phyloP scores from a whole-genome alignment of 169 alveolate genomes.

The Plasmodium malariae region DNA sequence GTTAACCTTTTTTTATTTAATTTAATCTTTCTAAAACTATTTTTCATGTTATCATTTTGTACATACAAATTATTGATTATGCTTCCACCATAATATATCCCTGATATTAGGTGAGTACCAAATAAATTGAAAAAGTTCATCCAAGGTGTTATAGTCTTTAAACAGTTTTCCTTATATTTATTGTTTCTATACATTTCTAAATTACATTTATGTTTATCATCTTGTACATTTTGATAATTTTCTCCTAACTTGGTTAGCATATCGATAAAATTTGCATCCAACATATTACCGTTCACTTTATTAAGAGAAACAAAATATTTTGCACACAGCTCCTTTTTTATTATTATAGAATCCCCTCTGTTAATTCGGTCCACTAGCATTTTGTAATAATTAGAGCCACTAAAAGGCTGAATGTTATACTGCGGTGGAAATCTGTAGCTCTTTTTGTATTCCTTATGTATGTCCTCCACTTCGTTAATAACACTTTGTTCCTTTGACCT shows the following conservation, averaged over 20 bases:
- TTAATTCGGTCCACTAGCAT: conserved; percentile 80
- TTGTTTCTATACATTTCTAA: conserved; percentile 79
- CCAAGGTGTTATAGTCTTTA: conserved; percentile 85
- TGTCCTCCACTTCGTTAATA: conserved; percentile 38
- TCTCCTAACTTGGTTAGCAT: conserved; percentile 81
- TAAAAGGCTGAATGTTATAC: conserved; percentile 73
- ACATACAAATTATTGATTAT: conserved; percentile 85
- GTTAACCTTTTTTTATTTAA: conserved; percentile 34
- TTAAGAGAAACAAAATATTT: conserved; percentile 86
- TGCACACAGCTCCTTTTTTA: conserved; percentile 85
- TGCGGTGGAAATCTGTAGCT: conserved; percentile 18
- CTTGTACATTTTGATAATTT: conserved; percentile 76
- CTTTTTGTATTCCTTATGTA: conserved; percentile 33
- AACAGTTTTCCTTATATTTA: conserved; percentile 81
- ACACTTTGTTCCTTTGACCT: background rate
- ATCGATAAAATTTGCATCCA: conserved; percentile 79
- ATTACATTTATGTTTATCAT: conserved; percentile 76
- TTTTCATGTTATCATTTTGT: conserved; percentile 39
- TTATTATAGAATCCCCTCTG: conserved; percentile 78
- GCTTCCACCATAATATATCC: conserved; percentile 88
- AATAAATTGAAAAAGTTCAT: conserved; percentile 84
- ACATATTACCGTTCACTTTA: conserved; percentile 30
- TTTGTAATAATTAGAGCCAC: conserved; percentile 82
- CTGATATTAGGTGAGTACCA: conserved; percentile 89
- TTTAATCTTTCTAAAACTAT: conserved; percentile 3